Percentiles rank a stretch among this genome's conserved stretches.
Evolutionary conservation across 495 filamentous ascomycete genomes (phyloP).

Genomic region (Glarea lozoyensis): DNA sequence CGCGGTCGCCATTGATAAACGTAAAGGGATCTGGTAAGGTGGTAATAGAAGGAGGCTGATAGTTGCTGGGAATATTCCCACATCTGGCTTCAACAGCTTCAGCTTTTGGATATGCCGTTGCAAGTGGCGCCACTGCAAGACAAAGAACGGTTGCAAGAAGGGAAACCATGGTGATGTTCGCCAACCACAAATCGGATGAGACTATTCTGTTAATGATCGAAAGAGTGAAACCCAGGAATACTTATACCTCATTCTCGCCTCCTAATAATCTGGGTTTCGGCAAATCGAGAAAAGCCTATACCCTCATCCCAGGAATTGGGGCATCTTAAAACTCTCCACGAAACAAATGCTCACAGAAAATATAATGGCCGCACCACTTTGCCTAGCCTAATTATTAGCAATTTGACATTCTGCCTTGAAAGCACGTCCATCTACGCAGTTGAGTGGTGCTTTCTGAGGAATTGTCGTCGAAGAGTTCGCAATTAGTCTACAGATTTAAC

Average conservation of each 20-base stretch:
- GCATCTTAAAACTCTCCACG: too few species aligned
- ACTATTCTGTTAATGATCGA: not conserved
- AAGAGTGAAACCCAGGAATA: not conserved
- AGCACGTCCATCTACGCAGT: not conserved
- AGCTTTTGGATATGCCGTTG: not conserved
- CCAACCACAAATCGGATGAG: not conserved
- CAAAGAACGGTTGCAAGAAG: not conserved
- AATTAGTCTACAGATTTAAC: too few species aligned
- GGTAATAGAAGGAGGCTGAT: conserved; percentile 5
- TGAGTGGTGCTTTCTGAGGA: not conserved
- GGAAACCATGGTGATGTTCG: not conserved
- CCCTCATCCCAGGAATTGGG: too few species aligned
- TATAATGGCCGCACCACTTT: not conserved
- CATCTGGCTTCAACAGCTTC: not conserved
- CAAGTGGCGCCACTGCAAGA: not conserved
- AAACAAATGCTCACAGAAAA: too few species aligned
- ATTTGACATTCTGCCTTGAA: not conserved
- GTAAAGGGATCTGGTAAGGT: conserved; percentile 47
- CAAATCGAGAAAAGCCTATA: too few species aligned
- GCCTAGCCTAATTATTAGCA: not conserved
- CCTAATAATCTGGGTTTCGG: too few species aligned
- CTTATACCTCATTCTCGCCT: not conserved
- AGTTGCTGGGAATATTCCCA: not conserved
- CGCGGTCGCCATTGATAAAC: conserved; percentile 30
- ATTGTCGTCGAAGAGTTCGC: too few species aligned